A percentile compares a stretch with the other conserved stretches of the same genome.
These are phyloP conservation scores for Sanguinoderma infundibulare DNA, from an alignment of 1,284 basidiomycete species.

Conservation along the genomic window DNA sequence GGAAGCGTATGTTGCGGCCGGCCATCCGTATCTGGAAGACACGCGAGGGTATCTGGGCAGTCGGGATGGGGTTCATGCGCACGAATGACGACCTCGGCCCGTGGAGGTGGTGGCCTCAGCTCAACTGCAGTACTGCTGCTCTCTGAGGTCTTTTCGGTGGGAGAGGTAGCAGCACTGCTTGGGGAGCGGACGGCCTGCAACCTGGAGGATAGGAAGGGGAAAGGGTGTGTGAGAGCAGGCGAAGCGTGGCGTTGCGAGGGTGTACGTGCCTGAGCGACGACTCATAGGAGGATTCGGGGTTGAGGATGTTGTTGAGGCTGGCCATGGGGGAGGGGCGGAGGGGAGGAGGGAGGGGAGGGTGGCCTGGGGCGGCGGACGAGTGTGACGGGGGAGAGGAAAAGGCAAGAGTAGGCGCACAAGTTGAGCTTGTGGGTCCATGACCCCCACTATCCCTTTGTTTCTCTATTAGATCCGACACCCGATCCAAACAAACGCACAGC, in stretches of 20 bases:
- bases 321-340: slow-evolving; percentile 32
- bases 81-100: slow-evolving; percentile 22
- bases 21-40: slow-evolving; percentile 76
- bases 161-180: slow-evolving; percentile 26
- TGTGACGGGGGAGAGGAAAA: slow-evolving; percentile 34
- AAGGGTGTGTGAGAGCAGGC: slow-evolving; percentile 13
- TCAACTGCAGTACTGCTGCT: slow-evolving; percentile 30
- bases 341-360: slow-evolving; percentile 17
- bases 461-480: slow-evolving; percentile 35
- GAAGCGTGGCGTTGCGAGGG: slow-evolving; percentile 1
- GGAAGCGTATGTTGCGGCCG: slow-evolving; percentile 81
- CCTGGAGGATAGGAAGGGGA: slow-evolving; percentile 17
- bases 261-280: slow-evolving; percentile 32
- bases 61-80: slow-evolving; percentile 58
- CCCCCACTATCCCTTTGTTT: slow-evolving; percentile 36
- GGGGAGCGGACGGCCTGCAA: slow-evolving; percentile 26
- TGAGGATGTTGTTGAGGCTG: slow-evolving; percentile 41
- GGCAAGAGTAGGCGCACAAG: slow-evolving; percentile 37
- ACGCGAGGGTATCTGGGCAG: slow-evolving; percentile 75
- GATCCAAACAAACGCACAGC: slow-evolving; percentile 30
- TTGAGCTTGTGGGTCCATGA: slow-evolving; percentile 43
- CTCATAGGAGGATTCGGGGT: slow-evolving; percentile 36
- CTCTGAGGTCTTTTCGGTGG: slow-evolving; percentile 23
- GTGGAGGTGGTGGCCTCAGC: slow-evolving; percentile 32
- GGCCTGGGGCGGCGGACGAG: slow-evolving; percentile 18